Evolutionary conservation across 2,329 filamentous ascomycete species (phyloP), one percentile per base, ranked within the genome.

Genomic region (Eutypa lata): DNA sequence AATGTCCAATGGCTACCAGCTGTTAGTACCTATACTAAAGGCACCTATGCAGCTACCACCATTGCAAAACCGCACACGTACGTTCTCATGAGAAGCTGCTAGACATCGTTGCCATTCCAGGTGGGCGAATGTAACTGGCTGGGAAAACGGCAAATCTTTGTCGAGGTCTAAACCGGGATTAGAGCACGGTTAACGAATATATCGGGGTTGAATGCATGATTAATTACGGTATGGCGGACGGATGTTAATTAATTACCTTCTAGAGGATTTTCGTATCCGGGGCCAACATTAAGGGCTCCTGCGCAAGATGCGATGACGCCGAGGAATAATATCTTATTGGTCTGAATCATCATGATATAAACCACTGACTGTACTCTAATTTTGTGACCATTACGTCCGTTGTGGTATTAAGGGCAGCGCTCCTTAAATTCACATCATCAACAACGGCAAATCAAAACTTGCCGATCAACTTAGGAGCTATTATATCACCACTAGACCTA

Each of bases 51-150:
- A 10, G 26, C 26, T 31, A 31, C 26, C 10, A 31, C 10, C 26
- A 31, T 31, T 6, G 26, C 26, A 31, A 5, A 6, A 31, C n/a
- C n/a, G 26, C 26, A 31, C 5, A 6, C 24, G 13, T 47, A 48
- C 49, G n/a, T 21, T 14, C 26, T 51, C 19, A n/a, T 51, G 49
- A n/a, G 42, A n/a, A 16, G 43, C 49, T 19, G 49, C 49, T 22
- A 51, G 33, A 22, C 49, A 51, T 22, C 49, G 49, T 24, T 48
- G 49, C 49, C 49, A 51, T 22, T 51, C 49, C 7, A 51, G 43
- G 37, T 51, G 49, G 7, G 49, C 49, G 37, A 51, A 51, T 7
- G 49, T 51, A 18, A 51, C 49, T 18, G 49, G 49, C 33, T 51
- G 49, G 24, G 49, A 51, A 16, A 51, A 51, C 8, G 49, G 49